phyloP scores from a whole-genome alignment of 345 rosid genomes.

The Firmiana major region DNA sequence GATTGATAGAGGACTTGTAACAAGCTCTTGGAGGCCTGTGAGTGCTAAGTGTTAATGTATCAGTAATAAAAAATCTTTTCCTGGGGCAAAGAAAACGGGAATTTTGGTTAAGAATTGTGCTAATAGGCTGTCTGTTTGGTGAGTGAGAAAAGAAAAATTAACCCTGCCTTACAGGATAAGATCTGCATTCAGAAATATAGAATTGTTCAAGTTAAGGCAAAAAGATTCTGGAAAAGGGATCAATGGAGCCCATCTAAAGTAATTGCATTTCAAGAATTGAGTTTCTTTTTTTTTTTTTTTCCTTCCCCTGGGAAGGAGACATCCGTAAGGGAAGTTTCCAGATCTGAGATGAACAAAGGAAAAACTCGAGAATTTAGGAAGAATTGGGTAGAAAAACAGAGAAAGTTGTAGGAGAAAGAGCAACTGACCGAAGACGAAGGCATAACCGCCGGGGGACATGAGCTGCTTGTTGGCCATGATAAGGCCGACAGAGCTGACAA shows the following conservation, averaged over 20 bases:
- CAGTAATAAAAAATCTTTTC: background rate
- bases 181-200: background rate
- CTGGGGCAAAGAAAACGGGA: background rate
- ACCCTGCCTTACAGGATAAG: background rate
- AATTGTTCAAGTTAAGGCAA: background rate
- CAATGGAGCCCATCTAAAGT: background rate
- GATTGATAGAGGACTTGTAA: no score
- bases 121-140: background rate
- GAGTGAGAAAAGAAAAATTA: no score
- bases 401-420: background rate
- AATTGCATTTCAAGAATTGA: background rate
- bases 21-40: no score
- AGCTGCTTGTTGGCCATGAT: constrained; percentile 27
- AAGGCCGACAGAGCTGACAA: constrained; percentile 19
- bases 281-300: no score
- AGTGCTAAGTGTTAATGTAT: no score
- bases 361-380: background rate
- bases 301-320: no score
- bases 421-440: constrained; percentile 15
- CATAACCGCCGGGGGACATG: constrained; percentile 16
- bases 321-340: no score
- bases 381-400: background rate
- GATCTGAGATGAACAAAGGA: constrained; percentile 6
- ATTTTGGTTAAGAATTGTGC: background rate
- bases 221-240: background rate